These are phyloP conservation scores for Ogataea zsoltii DNA, from an alignment of 805 yeast genomes.

Conservation along the genomic window DNA sequence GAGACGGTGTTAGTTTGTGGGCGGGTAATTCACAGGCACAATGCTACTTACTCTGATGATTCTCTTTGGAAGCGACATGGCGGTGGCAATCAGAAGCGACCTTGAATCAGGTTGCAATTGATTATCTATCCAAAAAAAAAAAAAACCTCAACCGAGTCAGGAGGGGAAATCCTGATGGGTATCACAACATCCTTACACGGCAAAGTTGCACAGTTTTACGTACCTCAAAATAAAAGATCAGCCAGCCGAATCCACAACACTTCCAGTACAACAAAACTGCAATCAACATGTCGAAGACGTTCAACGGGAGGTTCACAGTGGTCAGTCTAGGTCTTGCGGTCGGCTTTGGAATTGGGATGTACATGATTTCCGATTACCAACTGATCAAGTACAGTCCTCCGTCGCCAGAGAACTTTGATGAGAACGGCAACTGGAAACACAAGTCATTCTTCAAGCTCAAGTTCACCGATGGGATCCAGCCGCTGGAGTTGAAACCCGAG, in stretches of 20 bases:
- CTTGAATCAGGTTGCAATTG: too few species aligned
- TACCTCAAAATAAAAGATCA: too few species aligned
- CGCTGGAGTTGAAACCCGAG: slow-evolving; percentile 40
- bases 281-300: slow-evolving; percentile 17
- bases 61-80: slow-evolving; percentile 79
- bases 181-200: neutral
- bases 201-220: too few species aligned
- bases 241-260: too few species aligned
- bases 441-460: slow-evolving; percentile 36
- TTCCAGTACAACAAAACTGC: too few species aligned
- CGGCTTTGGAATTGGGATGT: slow-evolving; percentile 31
- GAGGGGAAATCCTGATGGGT: neutral
- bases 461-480: slow-evolving; percentile 37
- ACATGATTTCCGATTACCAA: slow-evolving; percentile 35
- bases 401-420: slow-evolving; percentile 38
- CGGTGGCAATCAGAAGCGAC: slow-evolving; percentile 1
- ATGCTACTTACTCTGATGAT: slow-evolving; percentile 68
- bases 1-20: neutral
- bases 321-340: slow-evolving; percentile 26
- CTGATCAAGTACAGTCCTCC: slow-evolving; percentile 43
- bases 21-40: neutral
- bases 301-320: slow-evolving; percentile 32
- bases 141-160: neutral
- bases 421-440: slow-evolving; percentile 40
- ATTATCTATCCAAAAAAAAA: too few species aligned